Evolutionary conservation across 306 rosid species (phyloP), one percentile per base, ranked within the genome.

Genomic region (Spatholobus suberectus): DNA sequence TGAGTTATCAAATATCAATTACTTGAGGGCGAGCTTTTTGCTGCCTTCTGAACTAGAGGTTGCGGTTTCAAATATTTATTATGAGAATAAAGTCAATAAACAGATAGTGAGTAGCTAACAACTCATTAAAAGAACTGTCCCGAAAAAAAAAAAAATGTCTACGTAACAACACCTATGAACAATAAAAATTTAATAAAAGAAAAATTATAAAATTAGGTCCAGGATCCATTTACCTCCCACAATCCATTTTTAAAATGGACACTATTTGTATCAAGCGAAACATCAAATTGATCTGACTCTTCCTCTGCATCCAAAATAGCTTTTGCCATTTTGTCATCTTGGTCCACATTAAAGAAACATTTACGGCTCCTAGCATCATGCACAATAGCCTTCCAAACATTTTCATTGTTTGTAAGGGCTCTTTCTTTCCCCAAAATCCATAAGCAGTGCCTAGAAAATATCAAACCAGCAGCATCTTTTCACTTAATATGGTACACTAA

Each of bases 361-460:
- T 44, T 70, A 3, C 96, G 94, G 0, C 5, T 55, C 71, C 83
- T 90, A 7, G 91, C 91, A 82, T 93, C 90, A 38, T 35, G n/a
- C 5, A 90, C 84, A 79, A 91, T n/a, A 18, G 26, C 62, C 40
- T 75, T 72, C 97, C 97, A 93, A 54, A 90, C 82, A 72, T 90
- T 81, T 15, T 84, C 79, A 5, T 83, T 29, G 14, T 4, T 43
- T 2, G 37, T 4, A 0, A 93, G 72, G 0, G 94, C 77, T 55
- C 77, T 83, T 79, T 84, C 94, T 59, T 76, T 85, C 20, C 97
- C 97, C 86, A 93, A 72, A 62, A 91, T 90, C 97, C 96, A 91
- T 7, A 93, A 34, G 62, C 90, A 89, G 51, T 90, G 84, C 89
- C 97, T 93, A 77, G 11, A 38, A 44, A 35, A n/a, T 11, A 65